These are phyloP conservation scores for Russula earlei DNA, from an alignment of 768 basidiomycete genomes.

Conservation along the genomic window DNA sequence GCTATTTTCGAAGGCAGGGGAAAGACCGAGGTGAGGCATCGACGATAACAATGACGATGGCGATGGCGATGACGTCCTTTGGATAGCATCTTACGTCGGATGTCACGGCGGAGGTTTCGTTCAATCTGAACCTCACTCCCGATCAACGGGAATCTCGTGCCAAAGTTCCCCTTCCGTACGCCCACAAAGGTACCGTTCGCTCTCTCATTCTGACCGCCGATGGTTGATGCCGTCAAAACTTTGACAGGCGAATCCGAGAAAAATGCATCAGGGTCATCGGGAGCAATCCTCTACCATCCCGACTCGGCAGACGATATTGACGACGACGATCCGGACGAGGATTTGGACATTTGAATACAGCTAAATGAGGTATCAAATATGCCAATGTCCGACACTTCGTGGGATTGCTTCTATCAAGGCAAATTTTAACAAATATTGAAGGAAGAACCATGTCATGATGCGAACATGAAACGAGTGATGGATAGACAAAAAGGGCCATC, in stretches of 20 bases:
- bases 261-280: constrained; percentile 21
- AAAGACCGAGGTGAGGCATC: constrained; percentile 22
- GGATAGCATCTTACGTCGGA: constrained; percentile 31
- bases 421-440: neutral
- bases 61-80: constrained; percentile 2
- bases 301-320: constrained; percentile 93
- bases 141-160: constrained; percentile 74
- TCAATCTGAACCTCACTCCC: constrained; percentile 79
- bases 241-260: constrained; percentile 23
- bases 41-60: too few relatives aligned
- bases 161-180: constrained; percentile 83
- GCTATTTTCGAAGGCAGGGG: constrained; percentile 32
- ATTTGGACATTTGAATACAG: constrained; percentile 61
- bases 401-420: neutral
- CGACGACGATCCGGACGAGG: constrained; percentile 94
- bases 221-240: too few relatives aligned
- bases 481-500: neutral
- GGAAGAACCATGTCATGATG: neutral
- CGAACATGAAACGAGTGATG: neutral
- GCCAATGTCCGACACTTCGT: neutral
- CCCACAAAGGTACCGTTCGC: constrained; percentile 76
- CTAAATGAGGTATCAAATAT: constrained; percentile 6
- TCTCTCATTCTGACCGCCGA: too few relatives aligned
- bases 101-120: constrained; percentile 45
- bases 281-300: constrained; percentile 77